These are phyloP conservation scores for Neurospora sp. DNA, from an alignment of 495 filamentous ascomycete genomes.

Conservation along the genomic window DNA sequence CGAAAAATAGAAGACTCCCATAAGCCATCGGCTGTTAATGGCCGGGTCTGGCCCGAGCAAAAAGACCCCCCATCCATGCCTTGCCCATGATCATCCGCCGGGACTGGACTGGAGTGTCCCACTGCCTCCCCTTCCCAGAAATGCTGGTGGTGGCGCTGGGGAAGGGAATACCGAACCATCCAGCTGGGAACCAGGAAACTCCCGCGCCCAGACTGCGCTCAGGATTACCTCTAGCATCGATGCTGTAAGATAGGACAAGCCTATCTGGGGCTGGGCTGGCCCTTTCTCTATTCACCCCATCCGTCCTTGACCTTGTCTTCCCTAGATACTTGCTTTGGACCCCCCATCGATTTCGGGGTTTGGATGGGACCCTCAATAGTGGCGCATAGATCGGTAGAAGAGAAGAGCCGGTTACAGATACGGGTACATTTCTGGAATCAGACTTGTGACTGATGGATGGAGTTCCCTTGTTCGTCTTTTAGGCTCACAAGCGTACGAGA, in stretches of 20 bases:
- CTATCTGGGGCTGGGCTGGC: neutral
- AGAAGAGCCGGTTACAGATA: neutral
- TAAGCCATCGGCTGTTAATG: neutral
- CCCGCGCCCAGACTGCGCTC: neutral
- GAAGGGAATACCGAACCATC: neutral
- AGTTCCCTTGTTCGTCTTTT: neutral
- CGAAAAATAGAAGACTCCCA: neutral
- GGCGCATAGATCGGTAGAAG: neutral
- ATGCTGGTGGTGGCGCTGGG: neutral
- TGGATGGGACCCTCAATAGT: neutral
- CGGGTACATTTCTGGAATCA: neutral
- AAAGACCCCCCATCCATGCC: neutral
- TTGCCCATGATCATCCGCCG: neutral
- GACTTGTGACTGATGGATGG: neutral
- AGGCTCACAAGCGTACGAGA: neutral
- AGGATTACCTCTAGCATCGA: neutral
- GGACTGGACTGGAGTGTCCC: neutral
- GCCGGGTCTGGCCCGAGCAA: neutral
- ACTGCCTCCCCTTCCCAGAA: neutral
- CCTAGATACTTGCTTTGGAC: neutral
- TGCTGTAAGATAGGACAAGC: neutral
- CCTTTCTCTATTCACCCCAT: neutral
- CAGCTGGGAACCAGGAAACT: neutral
- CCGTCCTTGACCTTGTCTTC: neutral
- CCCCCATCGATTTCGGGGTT: neutral